phyloP scores from a whole-genome alignment of 2,329 filamentous ascomycete species.

The Cryphonectria japonica region DNA sequence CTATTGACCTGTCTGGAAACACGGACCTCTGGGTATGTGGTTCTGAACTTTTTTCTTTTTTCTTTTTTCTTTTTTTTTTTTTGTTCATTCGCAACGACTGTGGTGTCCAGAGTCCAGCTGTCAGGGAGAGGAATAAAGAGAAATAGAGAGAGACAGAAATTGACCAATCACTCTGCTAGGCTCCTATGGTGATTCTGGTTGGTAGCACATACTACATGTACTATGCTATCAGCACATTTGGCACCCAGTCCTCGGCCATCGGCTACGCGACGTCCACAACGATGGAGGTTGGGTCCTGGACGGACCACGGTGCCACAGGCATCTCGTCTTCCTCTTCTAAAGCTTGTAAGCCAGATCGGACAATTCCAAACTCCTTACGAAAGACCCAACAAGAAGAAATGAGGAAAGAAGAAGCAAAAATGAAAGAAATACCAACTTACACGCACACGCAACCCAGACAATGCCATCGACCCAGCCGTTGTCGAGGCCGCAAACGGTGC shows the following conservation, averaged over 20 bases:
- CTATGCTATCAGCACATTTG: slow-evolving; percentile 67
- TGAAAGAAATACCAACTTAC: background rate
- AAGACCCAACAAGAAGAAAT: background rate
- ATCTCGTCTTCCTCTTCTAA: slow-evolving; percentile 44
- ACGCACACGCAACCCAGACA: slow-evolving; percentile 38
- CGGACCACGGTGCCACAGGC: slow-evolving; percentile 54
- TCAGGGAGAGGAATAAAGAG: background rate
- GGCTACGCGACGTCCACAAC: slow-evolving; percentile 50
- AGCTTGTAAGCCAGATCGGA: slow-evolving; percentile 34
- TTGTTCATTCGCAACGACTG: no score
- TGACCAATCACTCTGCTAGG: slow-evolving; percentile 44
- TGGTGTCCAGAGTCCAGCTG: no score
- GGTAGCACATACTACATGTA: slow-evolving; percentile 67
- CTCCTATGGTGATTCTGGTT: slow-evolving; percentile 65
- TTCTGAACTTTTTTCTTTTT: background rate
- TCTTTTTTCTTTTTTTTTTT: no score
- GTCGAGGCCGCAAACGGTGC: slow-evolving; percentile 41
- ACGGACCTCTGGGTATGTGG: slow-evolving; percentile 47
- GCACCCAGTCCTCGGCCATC: slow-evolving; percentile 64
- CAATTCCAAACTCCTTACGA: background rate
- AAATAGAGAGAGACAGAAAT: background rate
- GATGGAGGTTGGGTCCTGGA: slow-evolving; percentile 49
- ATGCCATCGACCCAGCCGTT: slow-evolving; percentile 58
- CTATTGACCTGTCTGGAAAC: slow-evolving; percentile 45
- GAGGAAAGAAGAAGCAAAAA: no score